These are phyloP conservation scores for Aegilops tauschii DNA, from an alignment of 176 grass and related monocot genomes.

Conservation along the genomic window DNA sequence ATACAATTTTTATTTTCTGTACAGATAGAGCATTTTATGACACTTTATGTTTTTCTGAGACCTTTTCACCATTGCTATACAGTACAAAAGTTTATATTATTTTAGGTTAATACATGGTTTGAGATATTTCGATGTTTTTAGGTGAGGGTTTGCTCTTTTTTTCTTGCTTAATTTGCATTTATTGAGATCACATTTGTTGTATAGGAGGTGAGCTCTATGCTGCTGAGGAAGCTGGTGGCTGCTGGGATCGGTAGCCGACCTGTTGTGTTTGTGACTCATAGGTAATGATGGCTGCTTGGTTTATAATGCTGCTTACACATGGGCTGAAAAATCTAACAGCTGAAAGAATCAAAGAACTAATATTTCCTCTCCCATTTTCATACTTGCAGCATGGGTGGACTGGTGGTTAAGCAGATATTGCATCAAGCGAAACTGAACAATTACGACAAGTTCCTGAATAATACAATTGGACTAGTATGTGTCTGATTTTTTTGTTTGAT, in stretches of 20 bases:
- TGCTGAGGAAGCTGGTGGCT: conserved; percentile 71
- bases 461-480: conserved; percentile 86
- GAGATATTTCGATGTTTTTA: conserved; percentile 1
- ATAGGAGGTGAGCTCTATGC: conserved; percentile 96
- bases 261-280: conserved; percentile 95
- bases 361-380: conserved; percentile 12
- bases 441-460: conserved; percentile 70
- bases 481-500: background rate
- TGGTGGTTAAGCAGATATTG: conserved; percentile 96
- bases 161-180: conserved; percentile 12
- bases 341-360: conserved; percentile 27
- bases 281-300: conserved; percentile 38
- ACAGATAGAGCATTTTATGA: background rate
- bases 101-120: background rate
- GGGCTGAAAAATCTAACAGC: background rate
- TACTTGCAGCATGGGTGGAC: conserved; percentile 85
- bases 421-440: conserved; percentile 89
- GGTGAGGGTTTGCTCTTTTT: conserved; percentile 14
- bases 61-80: background rate
- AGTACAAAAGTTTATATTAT: background rate
- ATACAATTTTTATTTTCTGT: background rate
- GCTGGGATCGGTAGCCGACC: conserved; percentile 83
- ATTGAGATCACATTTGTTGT: conserved; percentile 19
- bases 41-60: background rate
- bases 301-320: background rate